A percentile compares a stretch with the other conserved stretches of the same genome.
Conservation (phyloP, 345 rosid species). For the Turritis glabra region DNA sequence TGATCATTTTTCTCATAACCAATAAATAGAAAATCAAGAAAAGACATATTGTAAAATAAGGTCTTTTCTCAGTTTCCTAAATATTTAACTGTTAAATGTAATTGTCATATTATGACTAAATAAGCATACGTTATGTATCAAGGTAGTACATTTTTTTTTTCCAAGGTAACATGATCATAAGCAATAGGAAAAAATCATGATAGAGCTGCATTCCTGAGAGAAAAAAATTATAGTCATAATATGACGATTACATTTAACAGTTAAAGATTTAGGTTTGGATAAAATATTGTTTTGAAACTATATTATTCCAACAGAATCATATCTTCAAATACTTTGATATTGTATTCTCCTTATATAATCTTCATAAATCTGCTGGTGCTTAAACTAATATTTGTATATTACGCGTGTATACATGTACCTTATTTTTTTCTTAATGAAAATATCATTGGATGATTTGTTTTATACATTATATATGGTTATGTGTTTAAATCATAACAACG, state of each 20-base stretch:
- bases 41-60: neutral
- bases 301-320: conserved; percentile 22
- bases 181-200: neutral
- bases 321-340: conserved; percentile 20
- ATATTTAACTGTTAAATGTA: too few relatives aligned
- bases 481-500: conserved; percentile 14
- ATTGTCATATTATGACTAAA: too few relatives aligned
- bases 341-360: conserved; percentile 20
- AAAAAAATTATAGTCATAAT: neutral
- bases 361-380: neutral
- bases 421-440: neutral
- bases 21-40: neutral
- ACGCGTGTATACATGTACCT: conserved; percentile 24
- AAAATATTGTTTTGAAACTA: neutral
- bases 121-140: neutral
- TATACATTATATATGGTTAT: conserved; percentile 5
- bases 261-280: neutral
- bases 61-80: neutral
- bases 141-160: too few relatives aligned
- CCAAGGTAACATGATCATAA: neutral
- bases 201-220: neutral
- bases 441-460: conserved; percentile 8
- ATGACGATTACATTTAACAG: neutral
- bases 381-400: conserved; percentile 2
- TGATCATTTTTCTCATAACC: neutral